Percentiles rank a stretch among this genome's conserved stretches.
Evolutionary conservation across 371 early-diverging fungal species (phyloP).

Genomic region (Choanephora cucurbitarum): DNA sequence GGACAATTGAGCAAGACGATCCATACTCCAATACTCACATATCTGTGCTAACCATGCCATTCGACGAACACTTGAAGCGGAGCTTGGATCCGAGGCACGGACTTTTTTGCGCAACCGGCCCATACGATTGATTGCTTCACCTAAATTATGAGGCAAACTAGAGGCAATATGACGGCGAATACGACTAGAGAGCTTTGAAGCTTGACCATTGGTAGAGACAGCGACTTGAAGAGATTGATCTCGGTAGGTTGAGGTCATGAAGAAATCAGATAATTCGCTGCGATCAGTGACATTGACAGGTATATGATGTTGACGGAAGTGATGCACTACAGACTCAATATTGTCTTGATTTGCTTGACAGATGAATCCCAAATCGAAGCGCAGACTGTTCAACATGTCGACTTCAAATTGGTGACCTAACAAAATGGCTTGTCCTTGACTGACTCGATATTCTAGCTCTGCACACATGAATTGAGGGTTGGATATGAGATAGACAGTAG

Average conservation of each 20-base stretch:
- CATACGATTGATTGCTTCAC: slow-evolving; percentile 66
- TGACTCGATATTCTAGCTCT: slow-evolving; percentile 58
- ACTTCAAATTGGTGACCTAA: slow-evolving; percentile 8
- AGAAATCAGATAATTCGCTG: slow-evolving; percentile 78
- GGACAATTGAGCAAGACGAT: slow-evolving; percentile 56
- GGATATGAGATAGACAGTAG: slow-evolving; percentile 57
- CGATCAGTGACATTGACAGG: slow-evolving; percentile 83
- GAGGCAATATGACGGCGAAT: slow-evolving; percentile 63
- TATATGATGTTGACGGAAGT: slow-evolving; percentile 53
- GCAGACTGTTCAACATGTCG: slow-evolving; percentile 7
- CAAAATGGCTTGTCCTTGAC: slow-evolving; percentile 43
- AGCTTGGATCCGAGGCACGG: slow-evolving; percentile 55
- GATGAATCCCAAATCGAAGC: slow-evolving; percentile 40
- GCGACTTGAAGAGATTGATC: slow-evolving; percentile 77
- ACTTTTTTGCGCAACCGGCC: slow-evolving; percentile 61
- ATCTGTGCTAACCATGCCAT: slow-evolving; percentile 78
- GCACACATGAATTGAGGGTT: slow-evolving; percentile 36
- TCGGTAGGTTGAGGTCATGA: slow-evolving; percentile 76
- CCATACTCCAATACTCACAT: slow-evolving; percentile 76
- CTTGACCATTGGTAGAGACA: slow-evolving; percentile 81
- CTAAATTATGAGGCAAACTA: slow-evolving; percentile 58
- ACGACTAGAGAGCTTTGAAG: slow-evolving; percentile 72
- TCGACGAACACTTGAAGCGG: slow-evolving; percentile 54
- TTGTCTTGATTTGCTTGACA: slow-evolving; percentile 14
- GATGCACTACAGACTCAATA: slow-evolving; percentile 41